A percentile compares a stretch with the other conserved stretches of the same genome.
Conservation (phyloP, 257 asterid genomes). For the Galeopsis tetrahit region DNA sequence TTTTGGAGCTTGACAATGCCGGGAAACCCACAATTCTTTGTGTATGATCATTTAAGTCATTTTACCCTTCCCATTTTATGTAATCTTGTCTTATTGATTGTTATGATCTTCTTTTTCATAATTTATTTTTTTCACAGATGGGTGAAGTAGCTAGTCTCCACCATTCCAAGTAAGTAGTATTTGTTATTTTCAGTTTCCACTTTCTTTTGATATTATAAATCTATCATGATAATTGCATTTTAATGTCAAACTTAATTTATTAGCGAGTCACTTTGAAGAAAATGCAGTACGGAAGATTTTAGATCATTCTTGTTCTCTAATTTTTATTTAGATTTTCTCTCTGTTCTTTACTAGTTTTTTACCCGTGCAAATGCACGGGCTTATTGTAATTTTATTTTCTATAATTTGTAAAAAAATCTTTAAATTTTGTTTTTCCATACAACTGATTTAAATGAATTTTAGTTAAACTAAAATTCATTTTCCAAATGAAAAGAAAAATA, state of each 20-base stretch:
- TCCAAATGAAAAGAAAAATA: too few species aligned
- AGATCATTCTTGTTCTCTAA: neutral
- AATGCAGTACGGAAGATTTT: neutral
- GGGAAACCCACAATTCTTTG: slow-evolving; percentile 92
- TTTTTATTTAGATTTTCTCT: slow-evolving; percentile 20
- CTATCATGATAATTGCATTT: slow-evolving; percentile 4
- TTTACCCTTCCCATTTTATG: neutral
- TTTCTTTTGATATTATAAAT: slow-evolving; percentile 13
- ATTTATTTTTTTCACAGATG: slow-evolving; percentile 58
- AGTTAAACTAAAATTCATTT: too few species aligned
- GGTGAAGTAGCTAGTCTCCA: slow-evolving; percentile 98
- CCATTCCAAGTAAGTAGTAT: slow-evolving; percentile 82
- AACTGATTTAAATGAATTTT: too few species aligned
- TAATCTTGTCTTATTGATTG: neutral
- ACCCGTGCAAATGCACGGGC: too few species aligned
- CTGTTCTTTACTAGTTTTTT: too few species aligned
- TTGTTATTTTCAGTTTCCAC: neutral
- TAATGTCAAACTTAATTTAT: slow-evolving; percentile 14
- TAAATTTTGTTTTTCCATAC: too few species aligned
- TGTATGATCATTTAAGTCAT: slow-evolving; percentile 35
- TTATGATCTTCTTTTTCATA: slow-evolving; percentile 7
- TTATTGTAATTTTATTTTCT: too few species aligned
- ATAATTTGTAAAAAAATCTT: too few species aligned
- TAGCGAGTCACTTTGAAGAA: neutral
- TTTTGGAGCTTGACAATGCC: slow-evolving; percentile 89